phyloP scores from a whole-genome alignment of 805 yeast species.

The Jamesozyma lodderae region DNA sequence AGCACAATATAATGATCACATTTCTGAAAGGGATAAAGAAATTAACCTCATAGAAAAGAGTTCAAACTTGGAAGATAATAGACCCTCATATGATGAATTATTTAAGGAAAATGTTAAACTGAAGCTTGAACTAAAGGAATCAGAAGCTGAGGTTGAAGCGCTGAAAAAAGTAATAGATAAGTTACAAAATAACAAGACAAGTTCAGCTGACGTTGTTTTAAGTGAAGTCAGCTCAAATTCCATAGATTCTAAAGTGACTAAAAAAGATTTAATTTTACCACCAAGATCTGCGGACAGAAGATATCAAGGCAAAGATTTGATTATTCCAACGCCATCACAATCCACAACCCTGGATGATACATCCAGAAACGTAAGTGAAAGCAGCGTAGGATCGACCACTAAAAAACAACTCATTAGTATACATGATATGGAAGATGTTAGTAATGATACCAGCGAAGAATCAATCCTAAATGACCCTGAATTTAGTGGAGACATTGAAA shows the following conservation, averaged over 20 bases:
- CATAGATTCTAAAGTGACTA: neutral
- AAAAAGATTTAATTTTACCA: slow-evolving; percentile 24
- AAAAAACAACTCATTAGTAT: too few species aligned
- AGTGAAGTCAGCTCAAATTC: slow-evolving; percentile 2
- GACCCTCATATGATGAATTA: slow-evolving; percentile 24
- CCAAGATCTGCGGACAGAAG: slow-evolving; percentile 35
- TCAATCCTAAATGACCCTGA: neutral
- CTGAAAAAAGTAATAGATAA: slow-evolving; percentile 9
- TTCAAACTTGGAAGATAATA: slow-evolving; percentile 7
- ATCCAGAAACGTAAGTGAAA: too few species aligned
- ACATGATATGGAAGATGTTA: too few species aligned
- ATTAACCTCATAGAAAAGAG: slow-evolving; percentile 23
- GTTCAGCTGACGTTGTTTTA: slow-evolving; percentile 6
- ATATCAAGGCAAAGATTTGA: slow-evolving; percentile 14
- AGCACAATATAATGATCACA: slow-evolving; percentile 25
- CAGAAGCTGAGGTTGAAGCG: slow-evolving; percentile 19
- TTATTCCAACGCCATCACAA: neutral
- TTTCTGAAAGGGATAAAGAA: slow-evolving; percentile 21
- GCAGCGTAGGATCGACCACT: too few species aligned
- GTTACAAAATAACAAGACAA: slow-evolving; percentile 8
- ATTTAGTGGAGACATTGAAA: neutral
- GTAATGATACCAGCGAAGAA: neutral
- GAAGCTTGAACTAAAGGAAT: slow-evolving; percentile 19
- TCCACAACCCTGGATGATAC: neutral
- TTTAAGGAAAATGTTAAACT: slow-evolving; percentile 26